A percentile compares a stretch with the other conserved stretches of the same genome.
phyloP scores from a whole-genome alignment of 1,139 yeast genomes.

The Meyerozyma elateridarum region DNA sequence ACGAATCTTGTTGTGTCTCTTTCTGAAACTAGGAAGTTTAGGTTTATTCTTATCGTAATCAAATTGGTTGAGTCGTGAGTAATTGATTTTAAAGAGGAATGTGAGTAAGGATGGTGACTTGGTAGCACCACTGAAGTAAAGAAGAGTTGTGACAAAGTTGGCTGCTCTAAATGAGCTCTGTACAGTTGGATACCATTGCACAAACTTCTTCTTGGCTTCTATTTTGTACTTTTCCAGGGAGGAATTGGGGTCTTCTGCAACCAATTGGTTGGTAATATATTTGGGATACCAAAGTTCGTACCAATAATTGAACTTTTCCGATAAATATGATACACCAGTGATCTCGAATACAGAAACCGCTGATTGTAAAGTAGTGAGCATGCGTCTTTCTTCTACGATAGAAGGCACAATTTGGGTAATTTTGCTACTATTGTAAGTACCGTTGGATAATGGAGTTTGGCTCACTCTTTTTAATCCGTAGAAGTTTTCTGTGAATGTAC shows the following conservation, averaged over 20 bases:
- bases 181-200: conserved; percentile 57
- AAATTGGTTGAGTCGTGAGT: conserved; percentile 60
- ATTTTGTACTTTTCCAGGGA: conserved; percentile 25
- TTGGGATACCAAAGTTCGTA: conserved; percentile 65
- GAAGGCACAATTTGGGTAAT: conserved; percentile 43
- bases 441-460: conserved; percentile 32
- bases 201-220: conserved; percentile 41
- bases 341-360: conserved; percentile 57
- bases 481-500: conserved; percentile 87
- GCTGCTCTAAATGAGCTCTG: conserved; percentile 45
- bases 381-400: conserved; percentile 50
- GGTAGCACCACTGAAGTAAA: conserved; percentile 64
- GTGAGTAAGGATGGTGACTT: conserved; percentile 66
- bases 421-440: conserved; percentile 27
- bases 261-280: conserved; percentile 44
- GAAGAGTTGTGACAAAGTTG: conserved; percentile 56
- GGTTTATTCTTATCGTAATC: conserved; percentile 55
- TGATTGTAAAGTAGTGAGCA: conserved; percentile 52
- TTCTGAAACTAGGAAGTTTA: conserved; percentile 6
- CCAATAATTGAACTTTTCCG: conserved; percentile 61
- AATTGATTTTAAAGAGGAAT: conserved; percentile 58
- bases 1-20: conserved; percentile 29
- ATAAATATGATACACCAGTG: conserved; percentile 64
- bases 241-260: conserved; percentile 27
- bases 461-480: conserved; percentile 77